Percentiles rank a stretch among this genome's conserved stretches.
Evolutionary conservation across 495 filamentous ascomycete genomes (phyloP).

Genomic region (Aspergillus haitiensis): DNA sequence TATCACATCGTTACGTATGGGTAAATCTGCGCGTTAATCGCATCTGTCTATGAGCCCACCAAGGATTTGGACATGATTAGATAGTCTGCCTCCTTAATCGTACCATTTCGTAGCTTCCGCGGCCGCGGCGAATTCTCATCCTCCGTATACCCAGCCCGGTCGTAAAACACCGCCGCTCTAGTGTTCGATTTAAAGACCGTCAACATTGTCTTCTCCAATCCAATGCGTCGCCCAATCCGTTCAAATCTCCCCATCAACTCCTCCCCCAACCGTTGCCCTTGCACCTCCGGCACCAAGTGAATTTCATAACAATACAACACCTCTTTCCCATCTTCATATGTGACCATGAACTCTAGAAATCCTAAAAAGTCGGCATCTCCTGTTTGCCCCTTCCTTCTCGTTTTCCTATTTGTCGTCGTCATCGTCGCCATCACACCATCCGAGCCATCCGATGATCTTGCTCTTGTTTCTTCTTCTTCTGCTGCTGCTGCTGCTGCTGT

Average conservation of each 20-base stretch:
- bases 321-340: slow-evolving; percentile 70
- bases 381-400: neutral
- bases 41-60: slow-evolving; percentile 1
- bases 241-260: slow-evolving; percentile 46
- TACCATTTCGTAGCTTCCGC: slow-evolving; percentile 62
- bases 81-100: slow-evolving; percentile 65
- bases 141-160: slow-evolving; percentile 61
- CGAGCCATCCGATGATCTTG: neutral
- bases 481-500: too few relatives aligned
- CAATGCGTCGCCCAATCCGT: slow-evolving; percentile 42
- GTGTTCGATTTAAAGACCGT: slow-evolving; percentile 74
- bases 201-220: slow-evolving; percentile 75
- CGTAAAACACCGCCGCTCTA: slow-evolving; percentile 64
- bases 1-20: slow-evolving; percentile 6
- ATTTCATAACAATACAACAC: slow-evolving; percentile 90
- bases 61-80: slow-evolving; percentile 67
- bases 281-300: slow-evolving; percentile 60
- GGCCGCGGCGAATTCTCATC: slow-evolving; percentile 67
- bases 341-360: slow-evolving; percentile 82
- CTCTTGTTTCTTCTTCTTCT: too few relatives aligned
- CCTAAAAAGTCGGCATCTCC: slow-evolving; percentile 44
- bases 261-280: slow-evolving; percentile 46
- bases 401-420: neutral
- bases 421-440: neutral
- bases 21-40: neutral